Evolutionary conservation across 176 grass and related monocot genomes (phyloP).

Genomic region (Carex myosuroides): DNA sequence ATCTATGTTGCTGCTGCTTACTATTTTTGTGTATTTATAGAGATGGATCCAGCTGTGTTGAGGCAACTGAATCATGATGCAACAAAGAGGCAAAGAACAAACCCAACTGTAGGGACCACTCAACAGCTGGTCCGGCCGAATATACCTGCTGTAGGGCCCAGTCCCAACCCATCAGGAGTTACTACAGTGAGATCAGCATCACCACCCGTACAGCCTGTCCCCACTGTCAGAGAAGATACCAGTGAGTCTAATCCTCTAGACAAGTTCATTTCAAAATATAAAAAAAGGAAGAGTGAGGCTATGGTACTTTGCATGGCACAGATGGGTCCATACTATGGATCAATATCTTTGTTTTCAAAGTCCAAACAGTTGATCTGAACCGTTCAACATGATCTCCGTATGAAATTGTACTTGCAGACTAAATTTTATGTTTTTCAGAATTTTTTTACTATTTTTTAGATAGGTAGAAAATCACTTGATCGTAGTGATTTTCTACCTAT

Average conservation of each 20-base stretch:
- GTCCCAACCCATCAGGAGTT: slow-evolving; percentile 4
- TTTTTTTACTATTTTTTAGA: too few species aligned
- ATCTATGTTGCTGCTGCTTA: too few species aligned
- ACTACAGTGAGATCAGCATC: slow-evolving; percentile 1
- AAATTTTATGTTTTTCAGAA: too few species aligned
- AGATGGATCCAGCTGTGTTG: slow-evolving; percentile 4
- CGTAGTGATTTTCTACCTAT: too few species aligned
- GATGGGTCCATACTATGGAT: too few species aligned
- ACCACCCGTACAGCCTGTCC: not conserved
- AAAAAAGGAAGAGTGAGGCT: too few species aligned
- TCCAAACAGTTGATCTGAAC: too few species aligned
- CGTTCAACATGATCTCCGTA: too few species aligned
- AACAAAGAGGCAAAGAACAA: not conserved
- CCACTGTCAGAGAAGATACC: not conserved
- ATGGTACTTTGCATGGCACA: too few species aligned
- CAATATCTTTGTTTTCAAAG: too few species aligned
- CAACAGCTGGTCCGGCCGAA: not conserved
- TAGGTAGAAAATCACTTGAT: too few species aligned
- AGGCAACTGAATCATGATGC: slow-evolving; percentile 14
- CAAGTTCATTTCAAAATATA: not conserved
- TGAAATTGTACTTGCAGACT: too few species aligned
- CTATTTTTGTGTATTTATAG: not conserved
- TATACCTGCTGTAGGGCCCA: not conserved
- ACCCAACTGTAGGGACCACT: not conserved
- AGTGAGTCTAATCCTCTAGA: slow-evolving; percentile 11